Evolutionary conservation across 1,139 yeast species (phyloP).

Genomic region (Lodderomyces orthopsilosis): DNA sequence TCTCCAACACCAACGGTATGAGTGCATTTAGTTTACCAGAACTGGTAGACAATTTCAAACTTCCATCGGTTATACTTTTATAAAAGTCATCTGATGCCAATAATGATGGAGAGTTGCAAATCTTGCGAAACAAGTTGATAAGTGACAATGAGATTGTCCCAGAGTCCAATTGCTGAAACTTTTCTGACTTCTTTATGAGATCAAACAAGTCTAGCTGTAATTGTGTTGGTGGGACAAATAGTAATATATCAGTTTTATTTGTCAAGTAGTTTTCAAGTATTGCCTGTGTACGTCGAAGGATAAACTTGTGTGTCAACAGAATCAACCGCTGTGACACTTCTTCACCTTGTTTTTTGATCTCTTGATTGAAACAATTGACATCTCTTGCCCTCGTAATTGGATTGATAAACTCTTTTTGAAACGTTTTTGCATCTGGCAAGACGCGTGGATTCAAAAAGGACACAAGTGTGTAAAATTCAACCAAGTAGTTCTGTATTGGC

Average conservation of each 20-base stretch:
- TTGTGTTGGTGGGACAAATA: constrained; percentile 74
- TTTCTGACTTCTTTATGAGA: constrained; percentile 29
- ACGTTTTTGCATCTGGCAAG: constrained; percentile 60
- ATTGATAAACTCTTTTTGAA: constrained; percentile 62
- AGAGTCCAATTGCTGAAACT: constrained; percentile 11
- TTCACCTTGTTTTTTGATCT: constrained; percentile 54
- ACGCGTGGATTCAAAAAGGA: constrained; percentile 85
- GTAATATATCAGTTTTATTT: constrained; percentile 70
- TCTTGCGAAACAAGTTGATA: constrained; percentile 73
- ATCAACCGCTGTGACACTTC: constrained; percentile 61
- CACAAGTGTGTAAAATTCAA: constrained; percentile 76
- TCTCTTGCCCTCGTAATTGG: constrained; percentile 80
- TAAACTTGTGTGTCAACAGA: constrained; percentile 60
- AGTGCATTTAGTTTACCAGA: constrained; percentile 60
- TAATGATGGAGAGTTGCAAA: constrained; percentile 79
- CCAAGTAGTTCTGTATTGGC: constrained; percentile 89
- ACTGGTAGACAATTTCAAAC: constrained; percentile 15
- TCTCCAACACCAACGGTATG: constrained; percentile 51
- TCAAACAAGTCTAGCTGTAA: constrained; percentile 58
- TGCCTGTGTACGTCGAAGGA: constrained; percentile 69
- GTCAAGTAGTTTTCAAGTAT: constrained; percentile 69
- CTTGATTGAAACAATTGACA: constrained; percentile 57
- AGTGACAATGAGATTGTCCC: constrained; percentile 55
- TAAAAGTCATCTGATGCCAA: constrained; percentile 42
- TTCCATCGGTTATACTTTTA: constrained; percentile 15